Base-by-base conservation (phyloP, 352 stramenopile species). In the Globisporangium viniferum region DNA sequence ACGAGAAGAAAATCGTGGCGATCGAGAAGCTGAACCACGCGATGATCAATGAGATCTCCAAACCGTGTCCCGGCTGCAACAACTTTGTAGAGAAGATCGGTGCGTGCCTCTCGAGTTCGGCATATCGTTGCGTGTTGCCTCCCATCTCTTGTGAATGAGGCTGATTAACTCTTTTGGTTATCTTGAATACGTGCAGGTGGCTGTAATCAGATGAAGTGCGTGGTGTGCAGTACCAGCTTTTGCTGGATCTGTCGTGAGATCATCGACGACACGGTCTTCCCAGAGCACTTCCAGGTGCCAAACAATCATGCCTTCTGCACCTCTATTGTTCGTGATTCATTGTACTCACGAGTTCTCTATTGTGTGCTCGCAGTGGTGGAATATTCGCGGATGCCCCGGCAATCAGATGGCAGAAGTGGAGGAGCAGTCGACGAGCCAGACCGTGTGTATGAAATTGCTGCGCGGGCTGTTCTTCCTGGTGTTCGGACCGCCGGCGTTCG, bases 131-230 rank as follows among this genome's bases (percentile, higher is more conserved):
- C n/a, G 12, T 8, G 35, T 10, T 36, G 4, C 29, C 41, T 29
- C 20, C 9, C 8, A 1, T 27, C 31, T 41, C 1, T 44, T 27
- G 8, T 22, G 39, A 15, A 44, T 39, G 24, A 24, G 9, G 33
- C 35, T 58, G 33, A 60, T 22, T 64, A 24, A 27, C 1, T 41
- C 29, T 59, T 59, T 39, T 33, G 31, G 1, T 14, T n/a, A 10
- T 7, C 24, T 5, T 5, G 24, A 6, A 49, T 35, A 5, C 14
- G 6, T 14, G 27, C 20, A 80, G 88, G 86, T n/a, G 91, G 91
- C 0, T 98, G 92, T 70, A 97, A 97, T 67, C 90, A 97, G 69
- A 96, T 98, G 75, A 94, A 91, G 66, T 97, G 91, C 61, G 76
- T 84, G 15, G 83, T 86, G 31, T 97, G 91, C 71, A 76, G 69